Conservation (phyloP, 169 alveolate genomes). For the Plasmodium coatneyi region DNA sequence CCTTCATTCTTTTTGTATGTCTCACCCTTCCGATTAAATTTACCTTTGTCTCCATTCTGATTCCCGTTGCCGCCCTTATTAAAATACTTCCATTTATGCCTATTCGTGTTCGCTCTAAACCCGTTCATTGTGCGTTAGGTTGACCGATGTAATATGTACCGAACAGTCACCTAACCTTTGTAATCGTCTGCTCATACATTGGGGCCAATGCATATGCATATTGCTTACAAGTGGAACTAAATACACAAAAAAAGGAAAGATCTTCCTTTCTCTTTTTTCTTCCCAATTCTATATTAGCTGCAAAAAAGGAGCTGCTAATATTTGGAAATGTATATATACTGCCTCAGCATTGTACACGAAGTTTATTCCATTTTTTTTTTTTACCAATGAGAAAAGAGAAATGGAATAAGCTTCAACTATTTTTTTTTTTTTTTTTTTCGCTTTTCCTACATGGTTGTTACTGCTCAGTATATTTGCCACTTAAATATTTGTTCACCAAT, state of each 20-base stretch:
- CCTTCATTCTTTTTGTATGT: background rate
- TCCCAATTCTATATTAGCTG: background rate
- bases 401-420: background rate
- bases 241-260: background rate
- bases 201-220: background rate
- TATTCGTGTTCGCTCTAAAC: constrained; percentile 25
- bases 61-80: background rate
- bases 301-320: background rate
- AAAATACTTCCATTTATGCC: constrained; percentile 4
- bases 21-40: background rate
- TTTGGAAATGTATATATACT: background rate
- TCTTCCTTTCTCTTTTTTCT: background rate
- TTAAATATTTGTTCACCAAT: background rate
- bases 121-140: constrained; percentile 28
- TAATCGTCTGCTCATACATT: background rate
- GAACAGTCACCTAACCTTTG: background rate
- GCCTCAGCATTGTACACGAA: background rate
- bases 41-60: background rate
- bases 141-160: background rate
- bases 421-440: background rate
- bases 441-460: background rate
- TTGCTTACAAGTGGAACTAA: background rate
- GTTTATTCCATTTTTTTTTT: constrained; percentile 3
- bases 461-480: background rate
- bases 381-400: background rate